Evolutionary conservation across 768 basidiomycete species (phyloP).

Genomic region (Lentinula guzmanii): DNA sequence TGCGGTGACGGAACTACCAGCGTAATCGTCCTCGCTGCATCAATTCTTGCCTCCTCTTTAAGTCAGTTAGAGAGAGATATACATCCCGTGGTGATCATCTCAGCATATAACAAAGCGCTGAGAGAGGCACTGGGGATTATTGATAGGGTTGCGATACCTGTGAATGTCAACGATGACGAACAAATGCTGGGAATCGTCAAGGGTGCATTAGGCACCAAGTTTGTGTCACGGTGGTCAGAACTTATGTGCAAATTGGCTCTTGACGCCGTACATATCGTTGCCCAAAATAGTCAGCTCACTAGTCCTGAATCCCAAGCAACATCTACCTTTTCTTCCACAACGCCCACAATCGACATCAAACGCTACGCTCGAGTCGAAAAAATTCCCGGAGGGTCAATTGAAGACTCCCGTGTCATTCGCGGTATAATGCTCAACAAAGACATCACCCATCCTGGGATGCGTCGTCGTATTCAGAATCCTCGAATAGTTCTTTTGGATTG

Average conservation of each 20-base stretch:
- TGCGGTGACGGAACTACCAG: slow-evolving; percentile 98
- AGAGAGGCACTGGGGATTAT: slow-evolving; percentile 89
- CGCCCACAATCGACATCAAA: slow-evolving; percentile 83
- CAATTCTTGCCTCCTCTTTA: slow-evolving; percentile 88
- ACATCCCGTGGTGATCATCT: slow-evolving; percentile 98
- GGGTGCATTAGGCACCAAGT: slow-evolving; percentile 97
- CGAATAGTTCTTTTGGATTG: slow-evolving; percentile 89
- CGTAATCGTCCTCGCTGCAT: slow-evolving; percentile 91
- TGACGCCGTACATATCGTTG: slow-evolving; percentile 86
- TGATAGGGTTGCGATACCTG: slow-evolving; percentile 81
- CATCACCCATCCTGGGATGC: slow-evolving; percentile 96
- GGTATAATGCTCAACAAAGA: slow-evolving; percentile 99
- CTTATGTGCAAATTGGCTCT: slow-evolving; percentile 96
- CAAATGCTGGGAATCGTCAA: slow-evolving; percentile 98
- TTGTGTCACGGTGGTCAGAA: slow-evolving; percentile 93
- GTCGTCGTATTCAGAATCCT: slow-evolving; percentile 84
- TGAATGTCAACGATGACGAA: slow-evolving; percentile 76
- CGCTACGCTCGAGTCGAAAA: slow-evolving; percentile 97
- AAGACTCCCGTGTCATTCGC: slow-evolving; percentile 77
- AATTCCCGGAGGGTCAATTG: slow-evolving; percentile 96
- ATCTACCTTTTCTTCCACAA: not conserved
- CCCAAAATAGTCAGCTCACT: slow-evolving; percentile 66
- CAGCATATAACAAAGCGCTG: slow-evolving; percentile 95
- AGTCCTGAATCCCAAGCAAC: slow-evolving; percentile 39
- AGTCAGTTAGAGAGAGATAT: slow-evolving; percentile 93